These are phyloP conservation scores for Irpex rosettiformis DNA, from an alignment of 1,284 basidiomycete genomes.

Conservation along the genomic window DNA sequence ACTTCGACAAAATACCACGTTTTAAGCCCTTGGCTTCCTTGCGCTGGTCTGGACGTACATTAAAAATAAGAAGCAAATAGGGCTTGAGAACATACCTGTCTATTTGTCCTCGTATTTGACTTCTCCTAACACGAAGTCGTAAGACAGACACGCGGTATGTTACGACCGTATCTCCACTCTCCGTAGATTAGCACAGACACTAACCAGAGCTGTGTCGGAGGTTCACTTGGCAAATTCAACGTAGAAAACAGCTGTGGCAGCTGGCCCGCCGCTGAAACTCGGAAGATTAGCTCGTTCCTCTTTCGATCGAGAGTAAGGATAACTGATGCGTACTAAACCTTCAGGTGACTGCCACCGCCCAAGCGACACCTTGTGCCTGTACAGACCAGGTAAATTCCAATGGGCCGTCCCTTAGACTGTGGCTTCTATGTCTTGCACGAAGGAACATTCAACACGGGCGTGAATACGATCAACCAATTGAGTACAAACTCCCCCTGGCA, in stretches of 20 bases:
- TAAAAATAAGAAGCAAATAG: too few species aligned
- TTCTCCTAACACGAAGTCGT: background rate
- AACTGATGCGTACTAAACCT: background rate
- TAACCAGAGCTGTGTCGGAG: background rate
- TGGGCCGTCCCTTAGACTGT: background rate
- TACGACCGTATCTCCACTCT: background rate
- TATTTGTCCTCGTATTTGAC: background rate
- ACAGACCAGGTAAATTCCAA: background rate
- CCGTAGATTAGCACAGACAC: background rate
- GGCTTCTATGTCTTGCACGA: background rate
- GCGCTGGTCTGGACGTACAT: too few species aligned
- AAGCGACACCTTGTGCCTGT: background rate
- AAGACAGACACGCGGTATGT: background rate
- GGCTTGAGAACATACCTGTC: background rate
- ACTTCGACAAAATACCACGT: too few species aligned
- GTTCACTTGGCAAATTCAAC: background rate
- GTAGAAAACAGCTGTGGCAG: too few species aligned
- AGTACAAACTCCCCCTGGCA: background rate
- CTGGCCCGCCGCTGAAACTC: background rate
- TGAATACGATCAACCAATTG: background rate
- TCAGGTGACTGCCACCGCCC: background rate
- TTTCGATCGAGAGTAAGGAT: background rate
- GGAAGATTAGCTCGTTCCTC: background rate
- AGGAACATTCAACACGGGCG: background rate
- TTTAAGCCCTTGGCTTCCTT: too few species aligned